Base-by-base conservation (phyloP, 257 asterid genomes). In the Thymus quinquecostatus region DNA sequence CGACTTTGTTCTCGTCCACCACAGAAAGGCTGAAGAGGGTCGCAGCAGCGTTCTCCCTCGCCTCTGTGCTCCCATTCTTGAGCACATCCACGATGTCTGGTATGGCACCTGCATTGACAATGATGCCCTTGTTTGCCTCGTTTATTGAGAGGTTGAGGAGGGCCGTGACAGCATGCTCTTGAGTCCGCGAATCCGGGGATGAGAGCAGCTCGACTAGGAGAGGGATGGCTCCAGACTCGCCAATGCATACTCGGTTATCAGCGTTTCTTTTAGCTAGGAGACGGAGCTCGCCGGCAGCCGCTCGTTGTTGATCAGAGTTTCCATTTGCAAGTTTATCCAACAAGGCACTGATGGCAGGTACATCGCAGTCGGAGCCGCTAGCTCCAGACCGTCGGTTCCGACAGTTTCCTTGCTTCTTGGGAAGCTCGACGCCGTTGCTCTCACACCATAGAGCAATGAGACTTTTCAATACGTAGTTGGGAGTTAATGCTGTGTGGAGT, bases 231-330 rank as follows among this genome's bases (percentile, higher is more conserved):
- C 99, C 99, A 2, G 99, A 97, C 61, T 86, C 96, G 4, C 96
- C 99, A 32, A 94, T 89, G 69, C 96, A 88, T n/a, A 91, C 87
- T 72, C 98, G 66, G 79, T 94, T 94, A 70, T 86, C 99, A 3
- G 96, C 97, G 27, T 94, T 94, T 78, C 99, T 76, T 79, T 94
- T 94, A 6, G 99, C 99, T n/a, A 94, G 87, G 73, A 94, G 73
- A 59, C 99, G 99, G 60, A 94, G 93, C 87, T 94, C 99, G 9
- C 97, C 99, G 1, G 99, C 88, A 43, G 99, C 89, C 10, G 99
- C 96, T 73, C 97, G 77, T 82, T 91, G 96, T 71, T 86, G 93
- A 57, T 91, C 97, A 1, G 84, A 76, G 69, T 82, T 83, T 43
- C 95, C 94, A 6, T 82, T 84, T 9, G 87, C 88, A 8, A 94